Conservation (phyloP, 768 basidiomycete species). For the Kwoniella europaea region DNA sequence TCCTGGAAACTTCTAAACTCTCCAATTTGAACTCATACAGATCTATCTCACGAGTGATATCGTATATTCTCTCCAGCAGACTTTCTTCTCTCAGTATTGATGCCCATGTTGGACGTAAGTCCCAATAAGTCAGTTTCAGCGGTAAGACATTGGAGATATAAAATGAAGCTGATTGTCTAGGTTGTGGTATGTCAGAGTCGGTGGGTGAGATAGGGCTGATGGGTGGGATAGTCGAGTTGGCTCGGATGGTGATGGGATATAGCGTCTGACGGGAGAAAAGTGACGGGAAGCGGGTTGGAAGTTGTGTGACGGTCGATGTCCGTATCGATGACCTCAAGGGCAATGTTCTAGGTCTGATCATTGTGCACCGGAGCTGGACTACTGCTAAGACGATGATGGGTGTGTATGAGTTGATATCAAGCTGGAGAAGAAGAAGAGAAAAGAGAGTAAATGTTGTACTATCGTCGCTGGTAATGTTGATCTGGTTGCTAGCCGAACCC, state of each 20-base stretch:
- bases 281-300: not conserved
- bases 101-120: constrained; percentile 46
- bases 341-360: not conserved
- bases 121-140: constrained; percentile 45
- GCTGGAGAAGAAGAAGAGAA: not conserved
- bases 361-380: not conserved
- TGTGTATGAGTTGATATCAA: too few relatives aligned
- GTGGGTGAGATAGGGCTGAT: constrained; percentile 8
- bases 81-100: constrained; percentile 42
- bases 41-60: constrained; percentile 46
- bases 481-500: too few relatives aligned
- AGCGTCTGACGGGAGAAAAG: not conserved
- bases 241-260: not conserved
- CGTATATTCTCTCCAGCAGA: constrained; percentile 51
- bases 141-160: constrained; percentile 58
- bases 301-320: not conserved
- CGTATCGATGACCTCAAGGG: not conserved
- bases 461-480: too few relatives aligned
- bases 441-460: not conserved
- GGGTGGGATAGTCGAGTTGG: constrained; percentile 1
- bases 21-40: constrained; percentile 49
- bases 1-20: constrained; percentile 50
- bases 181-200: not conserved
- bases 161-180: constrained; percentile 38
- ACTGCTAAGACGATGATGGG: not conserved